Conservation (phyloP, 345 rosid species). For the Cardamine resedifolia region DNA sequence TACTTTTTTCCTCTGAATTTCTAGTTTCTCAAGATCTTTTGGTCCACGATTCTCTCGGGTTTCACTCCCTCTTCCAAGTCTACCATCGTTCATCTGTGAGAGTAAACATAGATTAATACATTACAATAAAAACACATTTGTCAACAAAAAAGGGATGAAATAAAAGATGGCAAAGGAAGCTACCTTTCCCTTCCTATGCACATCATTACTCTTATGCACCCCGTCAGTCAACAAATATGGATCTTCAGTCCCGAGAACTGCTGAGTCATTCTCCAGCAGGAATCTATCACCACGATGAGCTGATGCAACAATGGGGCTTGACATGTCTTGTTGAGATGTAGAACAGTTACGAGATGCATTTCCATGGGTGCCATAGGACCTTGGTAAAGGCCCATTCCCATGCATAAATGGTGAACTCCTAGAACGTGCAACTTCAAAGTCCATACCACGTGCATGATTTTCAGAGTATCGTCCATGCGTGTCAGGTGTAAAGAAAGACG, state of each 20-base stretch:
- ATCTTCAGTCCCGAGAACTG: slow-evolving; percentile 44
- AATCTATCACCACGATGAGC: slow-evolving; percentile 56
- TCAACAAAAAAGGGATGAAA: slow-evolving; percentile 15
- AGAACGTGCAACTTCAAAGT: slow-evolving; percentile 51
- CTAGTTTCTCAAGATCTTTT: slow-evolving; percentile 81
- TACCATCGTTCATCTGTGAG: slow-evolving; percentile 68
- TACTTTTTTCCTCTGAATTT: slow-evolving; percentile 75
- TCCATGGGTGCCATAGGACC: slow-evolving; percentile 53
- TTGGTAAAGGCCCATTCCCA: slow-evolving; percentile 60
- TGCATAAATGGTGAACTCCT: slow-evolving; percentile 54
- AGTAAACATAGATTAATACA: slow-evolving; percentile 26
- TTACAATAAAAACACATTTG: slow-evolving; percentile 10
- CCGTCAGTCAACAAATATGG: slow-evolving; percentile 37
- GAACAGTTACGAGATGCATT: slow-evolving; percentile 55
- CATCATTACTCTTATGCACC: slow-evolving; percentile 35
- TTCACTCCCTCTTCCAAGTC: slow-evolving; percentile 71
- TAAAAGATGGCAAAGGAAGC: slow-evolving; percentile 25
- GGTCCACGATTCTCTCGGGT: slow-evolving; percentile 56
- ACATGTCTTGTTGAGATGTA: slow-evolving; percentile 62
- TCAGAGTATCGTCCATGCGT: slow-evolving; percentile 50
- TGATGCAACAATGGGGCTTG: slow-evolving; percentile 51
- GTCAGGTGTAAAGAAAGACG: slow-evolving; percentile 52
- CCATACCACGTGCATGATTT: slow-evolving; percentile 55
- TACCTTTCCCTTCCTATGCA: slow-evolving; percentile 42
- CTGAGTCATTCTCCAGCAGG: slow-evolving; percentile 49